Conservation (phyloP, 2,329 filamentous ascomycete species). For the Pseudocercospora fuligena region DNA sequence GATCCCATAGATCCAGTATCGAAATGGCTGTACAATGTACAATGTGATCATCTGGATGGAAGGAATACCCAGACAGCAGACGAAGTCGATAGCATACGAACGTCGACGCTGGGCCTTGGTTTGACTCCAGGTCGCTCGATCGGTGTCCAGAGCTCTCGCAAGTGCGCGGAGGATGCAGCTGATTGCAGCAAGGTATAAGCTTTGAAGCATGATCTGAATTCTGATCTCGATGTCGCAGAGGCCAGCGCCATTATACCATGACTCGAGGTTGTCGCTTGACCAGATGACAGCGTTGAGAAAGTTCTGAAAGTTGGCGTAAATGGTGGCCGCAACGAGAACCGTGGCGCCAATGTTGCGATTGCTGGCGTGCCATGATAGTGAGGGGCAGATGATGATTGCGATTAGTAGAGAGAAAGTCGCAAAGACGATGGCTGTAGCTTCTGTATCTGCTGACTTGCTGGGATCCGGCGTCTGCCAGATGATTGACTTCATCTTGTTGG, state of each 20-base stretch:
- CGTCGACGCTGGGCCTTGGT: slow-evolving; percentile 54
- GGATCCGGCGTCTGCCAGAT: slow-evolving; percentile 1
- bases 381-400: slow-evolving; percentile 59
- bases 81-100: slow-evolving; percentile 56
- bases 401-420: slow-evolving; percentile 56
- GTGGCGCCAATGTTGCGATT: slow-evolving; percentile 65
- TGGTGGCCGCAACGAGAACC: slow-evolving; percentile 61
- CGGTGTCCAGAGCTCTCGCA: slow-evolving; percentile 64
- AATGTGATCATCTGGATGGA: slow-evolving; percentile 60
- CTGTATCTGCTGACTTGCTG: not conserved
- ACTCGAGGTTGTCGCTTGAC: slow-evolving; percentile 60
- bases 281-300: slow-evolving; percentile 69
- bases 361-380: slow-evolving; percentile 64
- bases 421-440: slow-evolving; percentile 45
- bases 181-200: slow-evolving; percentile 59
- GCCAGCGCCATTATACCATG: slow-evolving; percentile 63
- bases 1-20: slow-evolving; percentile 64
- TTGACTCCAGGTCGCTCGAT: slow-evolving; percentile 57
- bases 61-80: slow-evolving; percentile 63
- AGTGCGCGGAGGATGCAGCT: slow-evolving; percentile 65
- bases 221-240: slow-evolving; percentile 70
- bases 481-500: not conserved
- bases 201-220: slow-evolving; percentile 58
- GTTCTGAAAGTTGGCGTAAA: slow-evolving; percentile 60
- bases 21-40: slow-evolving; percentile 62